Percentiles rank a stretch among this genome's conserved stretches.
These are phyloP conservation scores for Pythium utonaiense DNA, from an alignment of 352 stramenopile species.

Conservation along the genomic window DNA sequence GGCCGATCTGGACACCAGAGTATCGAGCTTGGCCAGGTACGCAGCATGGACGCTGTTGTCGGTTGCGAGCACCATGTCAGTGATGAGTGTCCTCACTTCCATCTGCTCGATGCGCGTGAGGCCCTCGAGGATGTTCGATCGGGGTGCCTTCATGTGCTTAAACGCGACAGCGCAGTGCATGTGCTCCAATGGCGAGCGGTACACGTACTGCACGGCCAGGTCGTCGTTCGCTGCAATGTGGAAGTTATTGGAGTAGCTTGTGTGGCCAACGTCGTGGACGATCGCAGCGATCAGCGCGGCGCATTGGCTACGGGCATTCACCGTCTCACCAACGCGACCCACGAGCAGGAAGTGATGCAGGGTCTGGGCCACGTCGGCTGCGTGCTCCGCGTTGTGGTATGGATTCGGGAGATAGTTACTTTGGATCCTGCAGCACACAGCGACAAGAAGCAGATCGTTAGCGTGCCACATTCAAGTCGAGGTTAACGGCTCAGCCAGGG, in stretches of 20 bases:
- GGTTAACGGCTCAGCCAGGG: no score
- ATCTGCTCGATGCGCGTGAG: slow-evolving; percentile 74
- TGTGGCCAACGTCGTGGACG: slow-evolving; percentile 86
- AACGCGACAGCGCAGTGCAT: slow-evolving; percentile 86
- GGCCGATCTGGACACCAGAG: slow-evolving; percentile 48
- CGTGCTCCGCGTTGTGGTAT: slow-evolving; percentile 86
- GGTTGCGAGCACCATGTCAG: slow-evolving; percentile 85
- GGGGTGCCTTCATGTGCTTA: slow-evolving; percentile 59
- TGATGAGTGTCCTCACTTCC: slow-evolving; percentile 76
- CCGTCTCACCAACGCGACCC: slow-evolving; percentile 46
- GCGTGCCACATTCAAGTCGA: background rate
- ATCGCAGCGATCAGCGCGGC: slow-evolving; percentile 72
- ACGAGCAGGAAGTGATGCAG: slow-evolving; percentile 66
- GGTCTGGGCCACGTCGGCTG: slow-evolving; percentile 76
- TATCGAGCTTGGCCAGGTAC: slow-evolving; percentile 77
- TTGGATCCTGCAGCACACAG: slow-evolving; percentile 35
- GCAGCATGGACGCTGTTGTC: slow-evolving; percentile 83
- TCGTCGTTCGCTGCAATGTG: slow-evolving; percentile 80
- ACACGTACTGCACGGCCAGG: slow-evolving; percentile 77
- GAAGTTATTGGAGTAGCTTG: slow-evolving; percentile 87
- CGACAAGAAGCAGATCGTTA: background rate
- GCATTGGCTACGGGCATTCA: slow-evolving; percentile 63
- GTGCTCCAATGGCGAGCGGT: slow-evolving; percentile 81
- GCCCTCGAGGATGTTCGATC: slow-evolving; percentile 71
- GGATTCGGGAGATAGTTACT: slow-evolving; percentile 64